Base-by-base conservation (phyloP, 805 yeast genomes). In the Jamesozyma piceae region DNA sequence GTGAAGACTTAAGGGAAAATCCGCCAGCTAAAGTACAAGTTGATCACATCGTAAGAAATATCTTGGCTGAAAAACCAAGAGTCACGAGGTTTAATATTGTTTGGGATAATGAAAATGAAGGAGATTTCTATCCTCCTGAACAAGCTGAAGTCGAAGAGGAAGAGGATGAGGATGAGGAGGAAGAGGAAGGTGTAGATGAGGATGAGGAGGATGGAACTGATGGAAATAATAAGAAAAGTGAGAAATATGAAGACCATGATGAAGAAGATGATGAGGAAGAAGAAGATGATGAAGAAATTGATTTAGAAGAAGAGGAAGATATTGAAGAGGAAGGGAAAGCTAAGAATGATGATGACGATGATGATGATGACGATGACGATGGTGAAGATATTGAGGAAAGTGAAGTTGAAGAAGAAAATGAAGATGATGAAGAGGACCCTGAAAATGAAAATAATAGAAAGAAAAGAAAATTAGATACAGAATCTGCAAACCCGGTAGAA, bases 21-120 rank as follows among this genome's bases (percentile, higher is more conserved):
- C 97, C 97, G 1, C 97, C 97, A 2, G 76, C 81, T 2, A 86
- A 88, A 58, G 96, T 90, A 1, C 95, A 86, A 56, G 88, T 90
- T 3, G 95, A 87, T 44, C 92, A 84, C 56, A 95, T 92, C 33
- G 95, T 86, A 24, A 76, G 99, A 57, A 92, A 90, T 63, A 84
- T 92, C 30, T 69, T 92, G 44, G 97, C 97, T 3, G 97, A 92
- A 60, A 92, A 92, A 67, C 99, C 99, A 35, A 73, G 97, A 52
- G 98, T 92, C 33, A 92, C 99, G 5, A 72, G 97, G 49, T 92
- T 92, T 66, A 92, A 92, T 62, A 92, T 92, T 43, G 94, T 88
- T 3, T 92, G 99, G 99, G 95, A 87, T 60, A 84, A 82, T 47
- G 87, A 78, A 42, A 75, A 69, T 28, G 75, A 67, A 45, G 69